phyloP scores from a whole-genome alignment of 352 stramenopile species.

The Phytophthora foliorum region DNA sequence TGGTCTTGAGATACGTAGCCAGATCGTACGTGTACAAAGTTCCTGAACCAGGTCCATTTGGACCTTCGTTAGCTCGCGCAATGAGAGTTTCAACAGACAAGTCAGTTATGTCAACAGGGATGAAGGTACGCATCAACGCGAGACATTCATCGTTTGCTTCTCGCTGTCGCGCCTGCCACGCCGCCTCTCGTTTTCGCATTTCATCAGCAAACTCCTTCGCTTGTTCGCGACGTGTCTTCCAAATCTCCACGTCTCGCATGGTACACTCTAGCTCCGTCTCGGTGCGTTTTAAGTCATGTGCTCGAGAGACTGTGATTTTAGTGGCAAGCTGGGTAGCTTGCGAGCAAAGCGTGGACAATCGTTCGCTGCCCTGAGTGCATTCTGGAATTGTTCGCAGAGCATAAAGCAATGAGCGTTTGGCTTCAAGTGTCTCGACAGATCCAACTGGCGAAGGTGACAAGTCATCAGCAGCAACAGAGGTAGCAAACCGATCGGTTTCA shows the following conservation, averaged over 20 bases:
- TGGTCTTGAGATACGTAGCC: constrained; percentile 82
- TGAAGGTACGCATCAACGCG: constrained; percentile 50
- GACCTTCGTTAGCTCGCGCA: constrained; percentile 40
- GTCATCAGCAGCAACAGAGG: constrained; percentile 33
- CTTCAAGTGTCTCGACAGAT: constrained; percentile 29
- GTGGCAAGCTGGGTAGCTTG: constrained; percentile 53
- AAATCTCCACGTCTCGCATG: constrained; percentile 72
- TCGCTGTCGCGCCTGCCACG: constrained; percentile 53
- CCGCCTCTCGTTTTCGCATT: constrained; percentile 56
- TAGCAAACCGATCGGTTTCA: constrained; percentile 58
- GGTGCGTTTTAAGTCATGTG: constrained; percentile 61
- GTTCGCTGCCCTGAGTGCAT: constrained; percentile 58
- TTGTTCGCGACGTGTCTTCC: constrained; percentile 65
- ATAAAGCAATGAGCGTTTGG: constrained; percentile 30
- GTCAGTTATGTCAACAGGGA: constrained; percentile 67
- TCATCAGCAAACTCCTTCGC: constrained; percentile 67
- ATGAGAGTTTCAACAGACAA: constrained; percentile 67
- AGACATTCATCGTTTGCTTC: constrained; percentile 55
- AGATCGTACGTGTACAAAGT: constrained; percentile 83
- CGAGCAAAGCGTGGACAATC: constrained; percentile 54
- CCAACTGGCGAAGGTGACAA: constrained; percentile 14
- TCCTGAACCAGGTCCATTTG: constrained; percentile 17
- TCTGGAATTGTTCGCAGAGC: constrained; percentile 49
- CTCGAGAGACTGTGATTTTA: constrained; percentile 57
- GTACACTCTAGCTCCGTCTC: constrained; percentile 64